These are phyloP conservation scores for Candida vartiovaarae DNA, from an alignment of 805 yeast genomes.

Conservation along the genomic window DNA sequence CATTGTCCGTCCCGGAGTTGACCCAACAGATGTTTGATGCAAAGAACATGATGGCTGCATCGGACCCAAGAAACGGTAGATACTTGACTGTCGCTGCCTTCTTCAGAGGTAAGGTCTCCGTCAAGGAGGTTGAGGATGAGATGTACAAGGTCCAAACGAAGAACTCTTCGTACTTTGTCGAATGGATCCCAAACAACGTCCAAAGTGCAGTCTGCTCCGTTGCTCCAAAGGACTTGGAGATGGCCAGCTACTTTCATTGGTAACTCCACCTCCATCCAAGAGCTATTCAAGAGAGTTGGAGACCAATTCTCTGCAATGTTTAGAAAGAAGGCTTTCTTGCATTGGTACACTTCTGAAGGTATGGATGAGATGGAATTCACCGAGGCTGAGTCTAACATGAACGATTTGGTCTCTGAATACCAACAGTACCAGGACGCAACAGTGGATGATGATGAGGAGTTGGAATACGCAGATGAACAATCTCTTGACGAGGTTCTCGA, in stretches of 20 bases:
- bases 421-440: slow-evolving; percentile 94
- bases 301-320: slow-evolving; percentile 97
- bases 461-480: slow-evolving; percentile 25
- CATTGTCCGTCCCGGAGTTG: slow-evolving; percentile 88
- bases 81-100: slow-evolving; percentile 98
- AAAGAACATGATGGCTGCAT: slow-evolving; percentile 97
- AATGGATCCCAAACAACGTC: slow-evolving; percentile 99
- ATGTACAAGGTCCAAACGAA: slow-evolving; percentile 90
- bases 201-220: slow-evolving; percentile 98
- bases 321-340: slow-evolving; percentile 97
- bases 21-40: slow-evolving; percentile 98
- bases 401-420: slow-evolving; percentile 95
- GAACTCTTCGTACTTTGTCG: slow-evolving; percentile 95
- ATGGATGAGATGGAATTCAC: slow-evolving; percentile 99
- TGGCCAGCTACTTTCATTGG: slow-evolving; percentile 90
- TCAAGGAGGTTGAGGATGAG: slow-evolving; percentile 96
- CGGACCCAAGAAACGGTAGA: slow-evolving; percentile 95
- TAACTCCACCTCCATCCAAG: slow-evolving; percentile 92
- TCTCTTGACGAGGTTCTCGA: slow-evolving; percentile 26
- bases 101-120: slow-evolving; percentile 98
- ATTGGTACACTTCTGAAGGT: slow-evolving; percentile 99
- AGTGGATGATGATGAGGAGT: slow-evolving; percentile 63
- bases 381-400: slow-evolving; percentile 97
- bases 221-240: slow-evolving; percentile 79
- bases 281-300: slow-evolving; percentile 98